Base-by-base conservation (phyloP, 495 filamentous ascomycete species). In the Penicillium roqueforti region DNA sequence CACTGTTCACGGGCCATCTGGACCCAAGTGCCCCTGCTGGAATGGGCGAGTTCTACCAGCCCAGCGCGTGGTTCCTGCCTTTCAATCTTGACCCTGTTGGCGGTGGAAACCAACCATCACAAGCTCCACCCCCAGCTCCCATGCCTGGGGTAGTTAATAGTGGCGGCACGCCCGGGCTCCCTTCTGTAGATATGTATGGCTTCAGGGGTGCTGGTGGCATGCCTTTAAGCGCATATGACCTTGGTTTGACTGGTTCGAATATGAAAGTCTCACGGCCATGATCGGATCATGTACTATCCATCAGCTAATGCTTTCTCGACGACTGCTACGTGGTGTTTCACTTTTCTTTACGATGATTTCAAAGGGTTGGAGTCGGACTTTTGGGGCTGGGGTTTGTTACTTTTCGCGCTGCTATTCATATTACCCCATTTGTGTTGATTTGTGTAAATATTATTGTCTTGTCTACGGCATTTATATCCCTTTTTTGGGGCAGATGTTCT, bases 31-130 rank as follows among this genome's bases (percentile, higher is more conserved):
- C 72, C 0, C 73, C 73, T 0, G 68, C 73, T 3, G 73, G 72
- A 9, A 65, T 67, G 1, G 72, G 69, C 40, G 74, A 76, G 42
- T 75, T 65, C 59, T 72, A 74, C 57, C 75, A 79, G 38, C 72
- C 86, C 1, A 90, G 85, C 49, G 90, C 91, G 20, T 97, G 92
- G 92, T 96, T 96, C 69, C 84, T 95, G 74, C 92, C 92, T 3
- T 97, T 96, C 73, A 97, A 96, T 62, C 82, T 92, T 71, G 87
- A 91, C 56, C 89, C 88, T 4, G 50, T 74, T 29, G 64, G 66
- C 34, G 58, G 26, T 25, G 54, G 20, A 5, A 50, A 16, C 26
- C 52, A 51, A 23, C 55, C 61, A 54, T 39, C 38, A 46, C 68
- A 11, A 53, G 63, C 41, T 39, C 58, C 39, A 14, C 34, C 16